Conservation (phyloP, 441 rosid species). For the Aquilaria agallochum region DNA sequence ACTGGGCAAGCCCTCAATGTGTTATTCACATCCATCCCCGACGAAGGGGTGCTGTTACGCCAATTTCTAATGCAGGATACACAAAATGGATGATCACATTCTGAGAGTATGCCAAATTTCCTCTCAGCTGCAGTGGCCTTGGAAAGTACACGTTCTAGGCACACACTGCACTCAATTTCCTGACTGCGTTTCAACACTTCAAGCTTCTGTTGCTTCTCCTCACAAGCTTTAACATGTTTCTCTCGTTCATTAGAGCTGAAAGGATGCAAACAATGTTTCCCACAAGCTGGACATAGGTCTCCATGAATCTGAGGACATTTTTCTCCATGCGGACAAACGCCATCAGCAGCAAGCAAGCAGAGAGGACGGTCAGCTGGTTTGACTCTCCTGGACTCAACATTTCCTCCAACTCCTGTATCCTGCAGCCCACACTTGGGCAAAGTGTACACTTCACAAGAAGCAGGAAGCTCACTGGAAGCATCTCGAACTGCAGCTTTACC, state of each 20-base stretch:
- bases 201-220: slow-evolving; percentile 61
- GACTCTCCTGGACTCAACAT: slow-evolving; percentile 33
- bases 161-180: slow-evolving; percentile 69
- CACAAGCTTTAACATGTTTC: slow-evolving; percentile 69
- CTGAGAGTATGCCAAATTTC: slow-evolving; percentile 89
- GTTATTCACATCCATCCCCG: slow-evolving; percentile 88
- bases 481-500: slow-evolving; percentile 12
- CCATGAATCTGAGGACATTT: slow-evolving; percentile 91
- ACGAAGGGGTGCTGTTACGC: slow-evolving; percentile 88
- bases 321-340: slow-evolving; percentile 78
- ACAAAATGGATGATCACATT: slow-evolving; percentile 98
- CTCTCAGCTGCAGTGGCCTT: slow-evolving; percentile 86
- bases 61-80: slow-evolving; percentile 94
- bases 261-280: slow-evolving; percentile 88
- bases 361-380: slow-evolving; percentile 57
- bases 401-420: slow-evolving; percentile 29
- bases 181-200: slow-evolving; percentile 56
- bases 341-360: slow-evolving; percentile 87
- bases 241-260: slow-evolving; percentile 79
- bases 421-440: slow-evolving; percentile 31
- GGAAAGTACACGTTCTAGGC: slow-evolving; percentile 81
- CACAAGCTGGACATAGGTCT: slow-evolving; percentile 81
- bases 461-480: slow-evolving; percentile 35
- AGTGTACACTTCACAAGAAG: slow-evolving; percentile 29
- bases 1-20: slow-evolving; percentile 87